These are phyloP conservation scores for Verticillium alfalfae DNA, from an alignment of 2,329 filamentous ascomycete genomes.

Conservation along the genomic window DNA sequence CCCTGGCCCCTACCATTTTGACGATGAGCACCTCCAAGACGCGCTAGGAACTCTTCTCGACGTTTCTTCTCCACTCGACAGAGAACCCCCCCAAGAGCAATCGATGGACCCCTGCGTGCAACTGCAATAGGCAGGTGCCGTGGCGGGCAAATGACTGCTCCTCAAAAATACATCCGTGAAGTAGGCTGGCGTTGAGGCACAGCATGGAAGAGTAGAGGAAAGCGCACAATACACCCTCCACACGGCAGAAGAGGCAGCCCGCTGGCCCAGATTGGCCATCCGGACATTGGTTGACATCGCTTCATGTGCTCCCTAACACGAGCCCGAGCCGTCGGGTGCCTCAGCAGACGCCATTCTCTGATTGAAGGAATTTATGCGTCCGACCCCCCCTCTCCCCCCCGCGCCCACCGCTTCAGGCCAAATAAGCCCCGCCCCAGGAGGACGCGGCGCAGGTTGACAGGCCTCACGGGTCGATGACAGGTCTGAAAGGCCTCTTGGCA, in stretches of 20 bases:
- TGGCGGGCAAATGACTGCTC: neutral
- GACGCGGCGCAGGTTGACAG: neutral
- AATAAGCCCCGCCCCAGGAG: neutral
- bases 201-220: neutral
- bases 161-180: neutral
- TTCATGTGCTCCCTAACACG: neutral
- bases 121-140: neutral
- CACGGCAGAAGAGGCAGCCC: neutral
- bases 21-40: neutral
- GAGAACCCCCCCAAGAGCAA: neutral
- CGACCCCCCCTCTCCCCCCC: constrained; percentile 2
- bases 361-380: constrained; percentile 14
- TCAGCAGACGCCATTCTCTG: constrained; percentile 1
- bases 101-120: neutral
- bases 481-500: neutral
- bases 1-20: neutral
- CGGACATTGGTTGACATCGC: neutral
- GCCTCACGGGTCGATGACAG: neutral
- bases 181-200: neutral
- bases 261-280: neutral
- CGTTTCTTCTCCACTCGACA: neutral
- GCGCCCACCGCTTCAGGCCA: neutral
- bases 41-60: neutral
- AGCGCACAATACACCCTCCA: neutral
- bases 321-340: neutral